A percentile compares a stretch with the other conserved stretches of the same genome.
Conservation (phyloP, 73 alveolate genomes). For the Durusdinium trenchii region DNA sequence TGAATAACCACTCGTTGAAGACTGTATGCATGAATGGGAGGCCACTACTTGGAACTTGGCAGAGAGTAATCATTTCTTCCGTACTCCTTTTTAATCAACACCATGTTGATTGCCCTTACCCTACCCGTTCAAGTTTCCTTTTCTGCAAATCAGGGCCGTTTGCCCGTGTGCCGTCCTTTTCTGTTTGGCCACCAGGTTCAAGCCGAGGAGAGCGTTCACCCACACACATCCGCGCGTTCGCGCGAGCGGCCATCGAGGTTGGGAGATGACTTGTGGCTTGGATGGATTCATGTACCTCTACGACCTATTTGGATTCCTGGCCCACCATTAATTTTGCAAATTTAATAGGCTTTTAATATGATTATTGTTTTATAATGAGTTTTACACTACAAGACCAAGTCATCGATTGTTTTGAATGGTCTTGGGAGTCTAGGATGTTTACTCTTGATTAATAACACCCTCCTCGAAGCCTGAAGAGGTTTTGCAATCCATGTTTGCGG, state of each 20-base stretch:
- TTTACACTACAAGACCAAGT: too few relatives aligned
- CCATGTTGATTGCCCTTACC: neutral
- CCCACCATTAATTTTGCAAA: too few relatives aligned
- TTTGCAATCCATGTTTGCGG: too few relatives aligned
- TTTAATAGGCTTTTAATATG: too few relatives aligned
- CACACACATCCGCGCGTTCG: neutral
- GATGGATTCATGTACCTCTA: neutral
- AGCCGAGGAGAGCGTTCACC: neutral
- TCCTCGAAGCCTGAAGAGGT: too few relatives aligned
- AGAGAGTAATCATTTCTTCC: neutral
- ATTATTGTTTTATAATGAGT: too few relatives aligned
- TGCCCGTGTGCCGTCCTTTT: neutral
- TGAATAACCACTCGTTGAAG: neutral
- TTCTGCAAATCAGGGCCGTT: neutral
- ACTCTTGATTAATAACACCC: too few relatives aligned
- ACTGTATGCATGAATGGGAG: too few relatives aligned
- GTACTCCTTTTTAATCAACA: neutral
- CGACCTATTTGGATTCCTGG: too few relatives aligned
- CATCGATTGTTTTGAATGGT: too few relatives aligned
- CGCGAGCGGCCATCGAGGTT: neutral
- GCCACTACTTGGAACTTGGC: neutral
- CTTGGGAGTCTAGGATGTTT: too few relatives aligned
- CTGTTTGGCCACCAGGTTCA: neutral
- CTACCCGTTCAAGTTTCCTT: neutral
- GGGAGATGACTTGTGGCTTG: conserved; percentile 37